Conservation (phyloP, 164 flowering plant species). For the Stephania japonica region DNA sequence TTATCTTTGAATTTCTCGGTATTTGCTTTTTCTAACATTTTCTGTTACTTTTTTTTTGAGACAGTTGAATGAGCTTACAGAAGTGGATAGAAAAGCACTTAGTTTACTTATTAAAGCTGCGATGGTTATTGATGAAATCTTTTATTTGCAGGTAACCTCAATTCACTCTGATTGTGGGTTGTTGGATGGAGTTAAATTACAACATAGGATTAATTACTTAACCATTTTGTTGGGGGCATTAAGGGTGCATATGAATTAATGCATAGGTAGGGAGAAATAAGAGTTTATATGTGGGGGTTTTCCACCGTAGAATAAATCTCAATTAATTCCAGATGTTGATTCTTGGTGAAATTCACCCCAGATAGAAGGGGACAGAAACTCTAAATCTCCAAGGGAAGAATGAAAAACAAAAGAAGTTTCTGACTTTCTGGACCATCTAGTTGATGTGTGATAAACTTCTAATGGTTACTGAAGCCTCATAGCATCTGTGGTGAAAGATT, state of each 20-base stretch:
- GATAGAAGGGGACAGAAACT: neutral
- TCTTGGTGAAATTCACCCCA: neutral
- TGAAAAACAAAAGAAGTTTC: neutral
- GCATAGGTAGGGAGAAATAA: neutral
- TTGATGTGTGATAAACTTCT: neutral
- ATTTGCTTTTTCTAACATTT: neutral
- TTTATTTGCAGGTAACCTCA: conserved; percentile 57
- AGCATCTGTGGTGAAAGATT: neutral
- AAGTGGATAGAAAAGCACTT: conserved; percentile 66
- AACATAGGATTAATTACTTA: neutral
- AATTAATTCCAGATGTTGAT: neutral
- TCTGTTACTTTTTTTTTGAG: neutral
- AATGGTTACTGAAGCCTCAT: neutral
- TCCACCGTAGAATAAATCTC: neutral
- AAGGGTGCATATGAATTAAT: neutral
- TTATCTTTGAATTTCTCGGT: neutral
- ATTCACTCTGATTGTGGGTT: neutral
- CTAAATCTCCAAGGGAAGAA: neutral
- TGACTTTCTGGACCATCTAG: neutral
- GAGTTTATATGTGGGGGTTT: neutral
- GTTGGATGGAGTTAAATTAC: neutral
- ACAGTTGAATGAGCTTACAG: conserved; percentile 64
- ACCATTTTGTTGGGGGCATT: neutral
- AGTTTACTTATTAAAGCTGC: conserved; percentile 65
- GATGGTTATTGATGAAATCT: conserved; percentile 67